Percentiles rank a stretch among this genome's conserved stretches.
phyloP scores from a whole-genome alignment of 1,139 yeast genomes.

The Yamadazyma taylorii region DNA sequence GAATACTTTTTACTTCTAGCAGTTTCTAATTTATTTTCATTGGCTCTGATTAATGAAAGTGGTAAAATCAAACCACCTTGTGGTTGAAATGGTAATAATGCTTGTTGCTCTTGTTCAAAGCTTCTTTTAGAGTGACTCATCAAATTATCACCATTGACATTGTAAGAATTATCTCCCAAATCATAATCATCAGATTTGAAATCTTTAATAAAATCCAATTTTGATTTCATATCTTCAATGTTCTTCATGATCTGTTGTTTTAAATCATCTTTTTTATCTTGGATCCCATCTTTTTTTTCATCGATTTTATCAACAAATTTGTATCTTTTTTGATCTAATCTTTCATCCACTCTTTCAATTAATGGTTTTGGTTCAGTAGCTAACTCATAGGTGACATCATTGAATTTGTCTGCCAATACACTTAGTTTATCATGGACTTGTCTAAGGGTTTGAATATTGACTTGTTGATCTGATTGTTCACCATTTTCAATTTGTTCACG shows the following conservation, averaged over 20 bases:
- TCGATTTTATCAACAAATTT: constrained; percentile 17
- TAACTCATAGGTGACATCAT: constrained; percentile 21
- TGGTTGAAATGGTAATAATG: constrained; percentile 5
- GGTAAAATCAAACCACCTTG: constrained; percentile 20
- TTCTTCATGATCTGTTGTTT: constrained; percentile 6
- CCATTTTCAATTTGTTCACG: constrained; percentile 1
- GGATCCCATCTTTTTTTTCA: constrained; percentile 10
- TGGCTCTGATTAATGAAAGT: constrained; percentile 21
- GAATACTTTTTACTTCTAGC: constrained; percentile 28
- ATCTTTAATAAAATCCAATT: constrained; percentile 15
- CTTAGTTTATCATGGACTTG: constrained; percentile 23
- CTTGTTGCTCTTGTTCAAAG: constrained; percentile 4
- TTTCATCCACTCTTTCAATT: constrained; percentile 22
- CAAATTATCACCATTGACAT: constrained; percentile 7
- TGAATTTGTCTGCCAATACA: constrained; percentile 18
- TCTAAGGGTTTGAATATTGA: constrained; percentile 22
- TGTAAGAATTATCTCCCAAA: constrained; percentile 9
- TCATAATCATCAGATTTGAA: constrained; percentile 9
- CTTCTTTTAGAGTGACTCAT: constrained; percentile 8
- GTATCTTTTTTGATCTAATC: constrained; percentile 19
- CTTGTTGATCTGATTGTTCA: constrained; percentile 4
- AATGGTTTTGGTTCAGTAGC: constrained; percentile 22
- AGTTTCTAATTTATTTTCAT: constrained; percentile 13
- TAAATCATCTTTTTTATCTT: constrained; percentile 7
- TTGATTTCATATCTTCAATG: constrained; percentile 10